Conservation (phyloP, 768 basidiomycete genomes). For the Russula griseocarnosa region DNA sequence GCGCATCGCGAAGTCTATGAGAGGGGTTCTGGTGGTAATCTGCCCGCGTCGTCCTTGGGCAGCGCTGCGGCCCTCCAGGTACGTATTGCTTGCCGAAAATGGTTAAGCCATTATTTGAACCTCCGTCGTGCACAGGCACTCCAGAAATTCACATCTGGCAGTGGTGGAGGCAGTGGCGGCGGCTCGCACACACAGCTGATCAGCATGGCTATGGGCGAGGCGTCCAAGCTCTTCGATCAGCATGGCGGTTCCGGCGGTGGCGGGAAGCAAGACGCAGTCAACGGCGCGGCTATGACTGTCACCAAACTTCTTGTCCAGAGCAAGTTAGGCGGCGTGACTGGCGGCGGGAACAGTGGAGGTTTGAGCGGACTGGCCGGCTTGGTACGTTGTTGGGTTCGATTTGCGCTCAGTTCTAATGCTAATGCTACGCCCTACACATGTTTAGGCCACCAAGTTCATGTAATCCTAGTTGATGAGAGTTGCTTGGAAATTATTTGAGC, state of each 20-base stretch:
- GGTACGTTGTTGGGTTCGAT: constrained; percentile 5
- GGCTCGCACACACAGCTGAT: constrained; percentile 60
- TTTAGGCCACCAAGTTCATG: constrained; percentile 1
- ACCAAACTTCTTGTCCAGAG: constrained; percentile 78
- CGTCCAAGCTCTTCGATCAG: constrained; percentile 67
- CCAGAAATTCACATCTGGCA: constrained; percentile 60
- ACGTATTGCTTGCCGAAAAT: constrained; percentile 18
- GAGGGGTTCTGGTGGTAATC: constrained; percentile 44
- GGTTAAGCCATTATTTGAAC: neutral
- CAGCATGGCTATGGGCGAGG: constrained; percentile 83
- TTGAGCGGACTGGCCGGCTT: constrained; percentile 51
- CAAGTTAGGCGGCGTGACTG: constrained; percentile 48
- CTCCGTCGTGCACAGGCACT: constrained; percentile 44
- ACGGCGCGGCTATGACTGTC: constrained; percentile 78
- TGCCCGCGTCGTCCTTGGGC: constrained; percentile 63
- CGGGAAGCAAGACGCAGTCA: constrained; percentile 80
- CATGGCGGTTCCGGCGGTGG: constrained; percentile 60
- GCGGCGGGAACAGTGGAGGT: constrained; percentile 69
- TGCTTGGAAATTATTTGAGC: neutral
- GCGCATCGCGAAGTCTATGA: constrained; percentile 64
- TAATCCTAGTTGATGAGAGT: neutral
- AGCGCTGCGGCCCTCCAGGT: constrained; percentile 77
- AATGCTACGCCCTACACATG: neutral
- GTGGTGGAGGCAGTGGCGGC: constrained; percentile 39
- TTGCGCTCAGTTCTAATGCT: constrained; percentile 30